Evolutionary conservation across 2,329 filamentous ascomycete genomes (phyloP), one percentile per base, ranked within the genome.

Genomic region (Colletotrichum sp.): DNA sequence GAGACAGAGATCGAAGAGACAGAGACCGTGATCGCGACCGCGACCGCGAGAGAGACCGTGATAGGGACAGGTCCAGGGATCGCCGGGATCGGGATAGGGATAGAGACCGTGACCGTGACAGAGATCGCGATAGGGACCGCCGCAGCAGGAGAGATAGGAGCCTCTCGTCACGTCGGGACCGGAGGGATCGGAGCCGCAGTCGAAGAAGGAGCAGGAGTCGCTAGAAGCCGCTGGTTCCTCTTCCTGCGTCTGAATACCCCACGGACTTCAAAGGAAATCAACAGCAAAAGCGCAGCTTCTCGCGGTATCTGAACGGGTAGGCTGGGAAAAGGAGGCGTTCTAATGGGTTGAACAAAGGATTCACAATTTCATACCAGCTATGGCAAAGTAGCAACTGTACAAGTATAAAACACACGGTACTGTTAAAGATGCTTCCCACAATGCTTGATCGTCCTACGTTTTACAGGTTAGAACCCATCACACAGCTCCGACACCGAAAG

Each of bases 31-130:
- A 82, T 64, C 34, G 62, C 13, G 62, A 64, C 62, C 79, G 83
- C 6, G 82, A 82, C 30, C 81, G 86, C 24, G 84, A 84, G n/a
- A 80, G 82, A 52, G 82, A 85, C 34, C 72, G 81, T 8, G 81
- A 82, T n/a, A 64, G 77, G 2, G 79, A 68, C 21, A 44, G 65
- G 32, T 65, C 64, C 36, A 62, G 70, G 8, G 71, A 73, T 28
- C 72, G 26, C 32, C 59, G 59, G 30, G 59, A 82, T 21, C 66
- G 77, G 4, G 79, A 68, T 8, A 44, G 65, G n/a, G 70, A 70
- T 28, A 55, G 70, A 9, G 71, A 73, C 66, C 72, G n/a, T 63
- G 72, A 76, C 49, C 39, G 75, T 44, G 71, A 32, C 55, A 59
- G 55, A 72, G 59, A 60, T 34, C 60, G 71, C 69, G 63, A 62